phyloP scores from a whole-genome alignment of 164 flowering plant species.

The Vitis cinerea region DNA sequence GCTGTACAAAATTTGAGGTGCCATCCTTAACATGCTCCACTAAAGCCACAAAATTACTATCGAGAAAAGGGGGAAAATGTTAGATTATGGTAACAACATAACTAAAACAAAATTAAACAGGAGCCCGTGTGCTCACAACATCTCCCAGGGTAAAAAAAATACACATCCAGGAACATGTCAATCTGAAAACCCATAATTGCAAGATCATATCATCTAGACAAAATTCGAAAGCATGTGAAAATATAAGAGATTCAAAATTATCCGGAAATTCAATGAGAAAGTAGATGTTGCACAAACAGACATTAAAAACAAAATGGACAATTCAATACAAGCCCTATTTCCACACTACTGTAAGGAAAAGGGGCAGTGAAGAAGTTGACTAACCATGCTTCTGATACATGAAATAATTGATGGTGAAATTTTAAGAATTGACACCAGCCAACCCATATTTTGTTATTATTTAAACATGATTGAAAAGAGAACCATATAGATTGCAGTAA shows the following conservation, averaged over 20 bases:
- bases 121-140: too few relatives aligned
- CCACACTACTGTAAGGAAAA: too few relatives aligned
- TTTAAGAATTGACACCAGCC: background rate
- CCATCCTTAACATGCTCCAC: conserved; percentile 72
- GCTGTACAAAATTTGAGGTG: conserved; percentile 45
- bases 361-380: background rate
- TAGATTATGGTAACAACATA: background rate
- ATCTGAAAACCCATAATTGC: background rate
- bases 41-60: conserved; percentile 58
- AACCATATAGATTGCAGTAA: background rate
- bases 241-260: too few relatives aligned
- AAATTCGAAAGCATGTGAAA: too few relatives aligned
- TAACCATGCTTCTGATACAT: background rate
- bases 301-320: too few relatives aligned
- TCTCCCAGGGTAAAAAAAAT: background rate
- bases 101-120: too few relatives aligned
- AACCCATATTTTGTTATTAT: background rate
- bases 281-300: too few relatives aligned
- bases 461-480: background rate
- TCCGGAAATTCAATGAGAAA: too few relatives aligned
- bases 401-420: background rate
- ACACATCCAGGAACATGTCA: background rate
- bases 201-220: too few relatives aligned
- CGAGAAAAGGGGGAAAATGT: conserved; percentile 8
- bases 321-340: too few relatives aligned